Evolutionary conservation across 768 basidiomycete genomes (phyloP), one percentile per base, ranked within the genome.

Genomic region (Hemileccinum impolitum): DNA sequence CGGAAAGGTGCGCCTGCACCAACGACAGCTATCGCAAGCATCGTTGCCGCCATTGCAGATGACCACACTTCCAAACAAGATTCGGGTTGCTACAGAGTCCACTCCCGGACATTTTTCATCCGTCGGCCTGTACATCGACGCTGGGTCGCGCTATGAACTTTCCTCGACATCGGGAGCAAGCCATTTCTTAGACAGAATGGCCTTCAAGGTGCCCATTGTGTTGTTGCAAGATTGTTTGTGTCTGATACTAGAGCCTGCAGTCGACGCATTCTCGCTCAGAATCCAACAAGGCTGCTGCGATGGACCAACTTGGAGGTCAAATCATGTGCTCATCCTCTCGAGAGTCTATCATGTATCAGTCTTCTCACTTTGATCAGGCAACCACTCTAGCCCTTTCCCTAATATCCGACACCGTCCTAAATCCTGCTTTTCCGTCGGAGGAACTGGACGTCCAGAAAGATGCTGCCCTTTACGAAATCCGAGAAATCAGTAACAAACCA

Each of bases 291-390:
- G 79, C 85, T 4, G 72, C 73, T 3, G 85, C 87, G 34, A 86
- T 95, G 60, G 85, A 92, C 64, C 76, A 77, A 3, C 77, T 95
- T 30, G 94, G 95, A 35, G 92, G 93, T 14, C 92, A 95, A 71
- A 93, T 98, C 50, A 76, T 87, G 68, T 93, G 89, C 62, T 85
- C 92, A 15, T 90, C 92, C 15, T 87, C 92, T 2, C 78, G 96
- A 39, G 96, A 99, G 67, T 81, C 91, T 18, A 93, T 97, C 63
- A 91, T 96, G 88, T 99, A 98, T 65, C 96, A 98, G 70, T 95
- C 95, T 11, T 91, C 93, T 34, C 88, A 95, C 66, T 94, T 94
- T 62, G 84, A 92, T 56, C 74, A 82, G 52, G 83, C 82, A 35
- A 90, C 94, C 2, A 82, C 89, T 1, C 75, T 83, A 7, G 92